Conservation (phyloP, 78 protist genomes). For the Dictyostelium firmibasis region DNA sequence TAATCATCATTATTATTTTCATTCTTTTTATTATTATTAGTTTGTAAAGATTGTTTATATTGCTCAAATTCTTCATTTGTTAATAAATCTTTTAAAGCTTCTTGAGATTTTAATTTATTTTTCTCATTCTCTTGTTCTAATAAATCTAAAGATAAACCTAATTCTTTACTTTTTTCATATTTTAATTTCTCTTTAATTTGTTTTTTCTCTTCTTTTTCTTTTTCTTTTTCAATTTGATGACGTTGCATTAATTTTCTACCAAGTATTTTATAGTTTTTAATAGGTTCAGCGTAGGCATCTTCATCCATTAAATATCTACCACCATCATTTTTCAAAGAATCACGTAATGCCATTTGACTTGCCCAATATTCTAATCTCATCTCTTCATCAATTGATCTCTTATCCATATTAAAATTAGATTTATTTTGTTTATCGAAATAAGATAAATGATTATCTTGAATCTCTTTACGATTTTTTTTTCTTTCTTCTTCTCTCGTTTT, state of each 20-base stretch:
- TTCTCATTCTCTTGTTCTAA: neutral
- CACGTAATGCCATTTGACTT: conserved; percentile 60
- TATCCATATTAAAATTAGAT: neutral
- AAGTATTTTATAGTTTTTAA: conserved; percentile 1
- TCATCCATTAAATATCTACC: conserved; percentile 37
- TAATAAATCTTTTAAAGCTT: neutral
- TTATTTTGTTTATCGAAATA: neutral
- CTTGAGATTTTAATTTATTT: neutral
- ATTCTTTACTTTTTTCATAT: neutral
- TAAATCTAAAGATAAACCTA: neutral
- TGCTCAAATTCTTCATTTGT: neutral
- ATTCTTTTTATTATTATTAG: neutral
- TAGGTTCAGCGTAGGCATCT: neutral
- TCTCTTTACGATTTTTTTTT: neutral
- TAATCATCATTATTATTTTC: neutral
- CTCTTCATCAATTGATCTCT: conserved; percentile 15
- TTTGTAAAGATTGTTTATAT: no score
- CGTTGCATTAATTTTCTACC: conserved; percentile 9
- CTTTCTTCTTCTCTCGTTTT: neutral
- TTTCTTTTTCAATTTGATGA: neutral
- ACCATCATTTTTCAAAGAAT: conserved; percentile 66
- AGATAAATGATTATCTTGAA: neutral
- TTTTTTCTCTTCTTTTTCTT: neutral
- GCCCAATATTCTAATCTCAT: conserved; percentile 58
- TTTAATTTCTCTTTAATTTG: neutral